Conservation (phyloP, 768 basidiomycete species). For the Mrakia gelida region DNA sequence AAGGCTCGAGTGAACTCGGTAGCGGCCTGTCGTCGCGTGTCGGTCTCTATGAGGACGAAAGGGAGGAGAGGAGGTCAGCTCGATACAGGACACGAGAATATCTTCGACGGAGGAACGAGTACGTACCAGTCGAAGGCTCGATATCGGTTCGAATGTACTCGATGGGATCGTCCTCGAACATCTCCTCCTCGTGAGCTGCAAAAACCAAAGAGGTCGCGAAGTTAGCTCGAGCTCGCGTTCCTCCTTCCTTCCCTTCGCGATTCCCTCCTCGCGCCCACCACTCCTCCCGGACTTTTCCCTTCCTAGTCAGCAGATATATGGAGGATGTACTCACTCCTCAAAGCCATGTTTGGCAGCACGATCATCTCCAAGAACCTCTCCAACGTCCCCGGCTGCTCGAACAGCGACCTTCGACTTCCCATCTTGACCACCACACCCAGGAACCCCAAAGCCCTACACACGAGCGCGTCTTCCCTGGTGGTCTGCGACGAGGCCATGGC, state of each 20-base stretch:
- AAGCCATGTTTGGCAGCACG: constrained; percentile 84
- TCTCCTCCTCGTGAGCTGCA: constrained; percentile 78
- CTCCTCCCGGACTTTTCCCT: neutral
- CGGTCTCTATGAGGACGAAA: constrained; percentile 70
- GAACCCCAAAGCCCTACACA: constrained; percentile 84
- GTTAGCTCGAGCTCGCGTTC: neutral
- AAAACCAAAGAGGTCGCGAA: neutral
- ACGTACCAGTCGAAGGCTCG: constrained; percentile 56
- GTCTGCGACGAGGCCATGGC: constrained; percentile 45
- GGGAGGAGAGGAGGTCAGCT: constrained; percentile 36
- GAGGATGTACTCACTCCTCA: constrained; percentile 54
- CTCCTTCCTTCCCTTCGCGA: neutral
- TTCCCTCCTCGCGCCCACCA: too few species aligned
- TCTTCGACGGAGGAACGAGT: neutral
- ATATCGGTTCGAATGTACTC: constrained; percentile 89
- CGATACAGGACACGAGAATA: neutral
- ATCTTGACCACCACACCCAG: constrained; percentile 88
- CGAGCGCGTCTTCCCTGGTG: constrained; percentile 51
- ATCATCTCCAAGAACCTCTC: constrained; percentile 80
- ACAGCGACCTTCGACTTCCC: constrained; percentile 72
- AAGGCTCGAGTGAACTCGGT: constrained; percentile 93
- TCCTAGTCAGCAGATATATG: neutral
- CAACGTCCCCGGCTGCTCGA: constrained; percentile 71
- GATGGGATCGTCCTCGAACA: constrained; percentile 94
- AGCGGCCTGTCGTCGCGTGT: constrained; percentile 85